Conservation (phyloP, 805 yeast genomes). For the Candida nonsorbophila region DNA sequence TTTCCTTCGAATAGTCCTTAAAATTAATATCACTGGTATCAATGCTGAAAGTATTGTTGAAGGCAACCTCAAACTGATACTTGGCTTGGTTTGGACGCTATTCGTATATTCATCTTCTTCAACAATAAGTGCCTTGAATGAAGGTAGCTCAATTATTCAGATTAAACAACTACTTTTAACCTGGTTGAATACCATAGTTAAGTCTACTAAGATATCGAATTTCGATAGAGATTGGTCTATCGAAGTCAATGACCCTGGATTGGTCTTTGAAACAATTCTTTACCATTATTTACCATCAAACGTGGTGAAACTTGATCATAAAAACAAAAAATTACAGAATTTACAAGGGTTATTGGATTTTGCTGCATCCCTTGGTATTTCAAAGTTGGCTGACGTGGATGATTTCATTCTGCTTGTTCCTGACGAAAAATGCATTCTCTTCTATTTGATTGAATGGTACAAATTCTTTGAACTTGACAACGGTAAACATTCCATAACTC, state of each 20-base stretch:
- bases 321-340: constrained; percentile 20
- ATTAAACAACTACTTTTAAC: constrained; percentile 28
- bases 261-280: constrained; percentile 35
- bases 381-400: constrained; percentile 48
- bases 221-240: constrained; percentile 53
- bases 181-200: constrained; percentile 44
- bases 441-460: constrained; percentile 57
- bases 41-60: constrained; percentile 47
- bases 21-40: constrained; percentile 38
- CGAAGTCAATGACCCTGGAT: constrained; percentile 44
- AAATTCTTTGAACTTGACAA: constrained; percentile 34
- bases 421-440: constrained; percentile 56
- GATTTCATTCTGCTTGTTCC: constrained; percentile 47
- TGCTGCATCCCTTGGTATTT: constrained; percentile 45
- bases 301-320: constrained; percentile 22
- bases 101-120: constrained; percentile 36
- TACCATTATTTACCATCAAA: constrained; percentile 19
- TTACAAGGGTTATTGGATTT: constrained; percentile 31
- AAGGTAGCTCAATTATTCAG: constrained; percentile 20
- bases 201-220: constrained; percentile 30
- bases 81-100: constrained; percentile 48
- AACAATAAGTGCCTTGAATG: constrained; percentile 14
- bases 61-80: constrained; percentile 41
- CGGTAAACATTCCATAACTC: not conserved
- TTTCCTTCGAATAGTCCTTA: constrained; percentile 33